Conservation (phyloP, 306 rosid species). For the Rosa rugosa region DNA sequence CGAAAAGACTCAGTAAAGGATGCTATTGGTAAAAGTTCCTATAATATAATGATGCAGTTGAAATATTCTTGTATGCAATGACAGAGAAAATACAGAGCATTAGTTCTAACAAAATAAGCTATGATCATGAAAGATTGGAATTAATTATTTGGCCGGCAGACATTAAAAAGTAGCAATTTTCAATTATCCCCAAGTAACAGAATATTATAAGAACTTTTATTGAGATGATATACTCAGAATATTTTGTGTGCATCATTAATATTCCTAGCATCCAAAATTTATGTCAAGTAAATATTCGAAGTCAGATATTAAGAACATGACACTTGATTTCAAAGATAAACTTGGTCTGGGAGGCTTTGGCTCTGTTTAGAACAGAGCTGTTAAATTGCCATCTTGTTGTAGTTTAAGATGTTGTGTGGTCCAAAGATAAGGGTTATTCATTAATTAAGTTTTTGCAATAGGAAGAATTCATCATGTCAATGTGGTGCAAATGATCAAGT, state of each 20-base stretch:
- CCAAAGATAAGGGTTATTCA: not conserved
- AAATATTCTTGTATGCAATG: not conserved
- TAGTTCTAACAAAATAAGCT: not conserved
- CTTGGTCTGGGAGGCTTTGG: not conserved
- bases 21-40: not conserved
- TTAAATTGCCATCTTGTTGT: not conserved
- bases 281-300: not conserved
- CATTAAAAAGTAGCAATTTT: not conserved
- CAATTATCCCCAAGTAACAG: too few species aligned
- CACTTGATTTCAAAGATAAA: too few species aligned
- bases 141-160: not conserved
- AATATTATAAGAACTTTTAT: too few species aligned
- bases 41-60: not conserved
- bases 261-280: too few species aligned
- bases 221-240: too few species aligned
- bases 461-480: not conserved
- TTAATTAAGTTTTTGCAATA: not conserved
- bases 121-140: not conserved
- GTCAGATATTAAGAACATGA: not conserved
- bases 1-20: not conserved
- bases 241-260: too few species aligned
- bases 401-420: not conserved
- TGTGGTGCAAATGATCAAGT: not conserved
- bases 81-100: too few species aligned
- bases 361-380: not conserved